A percentile compares a stretch with the other conserved stretches of the same genome.
Evolutionary conservation across 2,329 filamentous ascomycete genomes (phyloP).

Genomic region (Ophiostoma perfectum): DNA sequence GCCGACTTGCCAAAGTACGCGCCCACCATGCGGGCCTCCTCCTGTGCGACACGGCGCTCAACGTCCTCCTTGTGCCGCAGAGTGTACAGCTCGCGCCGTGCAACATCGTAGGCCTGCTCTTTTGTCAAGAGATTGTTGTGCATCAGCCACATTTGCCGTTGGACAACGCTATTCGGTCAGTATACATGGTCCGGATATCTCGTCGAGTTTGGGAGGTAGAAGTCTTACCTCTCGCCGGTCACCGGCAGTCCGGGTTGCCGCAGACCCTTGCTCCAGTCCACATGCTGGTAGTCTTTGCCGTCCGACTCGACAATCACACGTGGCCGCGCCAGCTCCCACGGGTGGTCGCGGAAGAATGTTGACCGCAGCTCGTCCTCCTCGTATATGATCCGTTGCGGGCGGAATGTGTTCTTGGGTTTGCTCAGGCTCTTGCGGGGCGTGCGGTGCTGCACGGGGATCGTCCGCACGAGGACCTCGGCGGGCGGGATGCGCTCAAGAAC

Average conservation of each 20-base stretch:
- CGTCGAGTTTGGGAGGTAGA: too few relatives aligned
- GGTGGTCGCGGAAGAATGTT: conserved; percentile 88
- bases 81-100: conserved; percentile 84
- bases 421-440: conserved; percentile 42
- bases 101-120: conserved; percentile 73
- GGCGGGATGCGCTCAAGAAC: conserved; percentile 52
- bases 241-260: conserved; percentile 69
- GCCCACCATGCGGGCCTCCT: conserved; percentile 80
- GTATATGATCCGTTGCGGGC: conserved; percentile 70
- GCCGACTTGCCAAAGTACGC: conserved; percentile 79
- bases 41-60: conserved; percentile 71
- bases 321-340: conserved; percentile 92
- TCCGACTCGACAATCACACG: conserved; percentile 78
- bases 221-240: conserved; percentile 72
- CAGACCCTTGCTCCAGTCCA: conserved; percentile 73
- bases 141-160: conserved; percentile 85
- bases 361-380: conserved; percentile 75
- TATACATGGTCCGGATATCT: background rate
- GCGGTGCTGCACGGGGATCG: conserved; percentile 45
- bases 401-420: conserved; percentile 72
- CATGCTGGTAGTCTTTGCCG: conserved; percentile 69
- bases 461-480: conserved; percentile 52
- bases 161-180: conserved; percentile 64
- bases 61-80: conserved; percentile 78
- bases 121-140: conserved; percentile 55